These are phyloP conservation scores for Pythium apleroticum DNA, from an alignment of 352 stramenopile species.

Conservation along the genomic window DNA sequence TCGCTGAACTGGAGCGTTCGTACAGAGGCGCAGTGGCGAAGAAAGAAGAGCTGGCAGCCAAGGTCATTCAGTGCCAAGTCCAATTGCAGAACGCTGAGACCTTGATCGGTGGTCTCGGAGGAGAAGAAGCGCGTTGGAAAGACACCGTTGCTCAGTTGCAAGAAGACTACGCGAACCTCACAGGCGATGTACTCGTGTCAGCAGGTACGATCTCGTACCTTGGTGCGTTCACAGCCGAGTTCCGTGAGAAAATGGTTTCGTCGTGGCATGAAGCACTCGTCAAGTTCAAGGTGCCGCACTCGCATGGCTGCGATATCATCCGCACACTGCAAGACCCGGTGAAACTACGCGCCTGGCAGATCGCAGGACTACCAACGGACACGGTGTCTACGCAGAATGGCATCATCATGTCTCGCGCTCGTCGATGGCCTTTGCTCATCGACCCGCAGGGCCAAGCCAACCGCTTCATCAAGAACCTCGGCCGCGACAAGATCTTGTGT, in stretches of 20 bases:
- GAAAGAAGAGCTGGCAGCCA: slow-evolving; percentile 88
- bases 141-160: slow-evolving; percentile 75
- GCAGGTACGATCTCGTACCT: slow-evolving; percentile 88
- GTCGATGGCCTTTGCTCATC: slow-evolving; percentile 89
- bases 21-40: slow-evolving; percentile 87
- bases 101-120: slow-evolving; percentile 80
- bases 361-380: slow-evolving; percentile 84
- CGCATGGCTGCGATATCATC: slow-evolving; percentile 84
- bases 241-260: slow-evolving; percentile 65
- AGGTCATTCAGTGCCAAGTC: slow-evolving; percentile 89
- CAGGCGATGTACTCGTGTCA: slow-evolving; percentile 84
- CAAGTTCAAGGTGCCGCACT: slow-evolving; percentile 68
- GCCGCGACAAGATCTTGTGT: slow-evolving; percentile 78
- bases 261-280: slow-evolving; percentile 69
- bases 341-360: slow-evolving; percentile 88
- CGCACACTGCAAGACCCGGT: slow-evolving; percentile 85
- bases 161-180: slow-evolving; percentile 76
- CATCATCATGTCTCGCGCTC: slow-evolving; percentile 86
- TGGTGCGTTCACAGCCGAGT: slow-evolving; percentile 86
- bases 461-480: slow-evolving; percentile 90
- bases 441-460: slow-evolving; percentile 93
- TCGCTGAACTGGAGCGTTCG: slow-evolving; percentile 82
- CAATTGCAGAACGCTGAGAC: slow-evolving; percentile 88
- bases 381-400: slow-evolving; percentile 94
- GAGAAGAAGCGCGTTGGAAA: slow-evolving; percentile 85